Evolutionary conservation across 2,329 filamentous ascomycete species (phyloP).

Genomic region (Penicillium sp.): DNA sequence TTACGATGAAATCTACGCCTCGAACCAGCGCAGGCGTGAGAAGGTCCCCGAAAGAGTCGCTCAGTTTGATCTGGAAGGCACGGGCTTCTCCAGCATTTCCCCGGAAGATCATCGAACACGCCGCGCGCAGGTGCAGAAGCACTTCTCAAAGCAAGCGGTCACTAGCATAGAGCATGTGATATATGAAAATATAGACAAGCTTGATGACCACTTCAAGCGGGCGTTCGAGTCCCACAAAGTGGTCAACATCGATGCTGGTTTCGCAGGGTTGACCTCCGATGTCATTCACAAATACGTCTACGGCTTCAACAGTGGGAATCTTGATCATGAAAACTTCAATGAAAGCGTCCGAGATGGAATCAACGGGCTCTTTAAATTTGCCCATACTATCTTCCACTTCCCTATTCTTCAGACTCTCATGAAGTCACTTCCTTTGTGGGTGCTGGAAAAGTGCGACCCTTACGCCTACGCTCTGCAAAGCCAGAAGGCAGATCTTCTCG

Average conservation of each 20-base stretch:
- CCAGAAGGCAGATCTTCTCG: conserved; percentile 18
- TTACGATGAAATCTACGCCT: conserved; percentile 37
- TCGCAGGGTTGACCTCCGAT: conserved; percentile 35
- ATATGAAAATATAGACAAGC: conserved; percentile 15
- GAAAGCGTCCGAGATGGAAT: conserved; percentile 19
- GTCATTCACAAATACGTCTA: conserved; percentile 41
- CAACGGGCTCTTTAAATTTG: conserved; percentile 17
- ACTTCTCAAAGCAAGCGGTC: conserved; percentile 26
- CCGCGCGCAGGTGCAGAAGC: conserved; percentile 20
- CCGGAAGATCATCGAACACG: conserved; percentile 23
- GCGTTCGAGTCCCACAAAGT: conserved; percentile 10
- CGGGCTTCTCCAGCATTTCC: conserved; percentile 18
- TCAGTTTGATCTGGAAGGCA: conserved; percentile 14
- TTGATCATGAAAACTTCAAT: conserved; percentile 34
- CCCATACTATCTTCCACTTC: conserved; percentile 24
- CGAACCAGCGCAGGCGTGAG: conserved; percentile 25
- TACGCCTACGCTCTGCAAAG: conserved; percentile 12
- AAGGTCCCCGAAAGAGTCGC: conserved; percentile 24
- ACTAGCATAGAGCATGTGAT: conserved; percentile 13
- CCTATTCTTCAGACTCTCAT: conserved; percentile 23
- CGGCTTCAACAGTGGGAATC: conserved; percentile 30
- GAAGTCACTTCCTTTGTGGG: conserved; percentile 6
- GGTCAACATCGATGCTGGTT: conserved; percentile 24
- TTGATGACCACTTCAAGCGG: conserved; percentile 13
- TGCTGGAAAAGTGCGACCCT: conserved; percentile 14